phyloP scores from a whole-genome alignment of 208 protist genomes.

The Wallacemonas sp. region DNA sequence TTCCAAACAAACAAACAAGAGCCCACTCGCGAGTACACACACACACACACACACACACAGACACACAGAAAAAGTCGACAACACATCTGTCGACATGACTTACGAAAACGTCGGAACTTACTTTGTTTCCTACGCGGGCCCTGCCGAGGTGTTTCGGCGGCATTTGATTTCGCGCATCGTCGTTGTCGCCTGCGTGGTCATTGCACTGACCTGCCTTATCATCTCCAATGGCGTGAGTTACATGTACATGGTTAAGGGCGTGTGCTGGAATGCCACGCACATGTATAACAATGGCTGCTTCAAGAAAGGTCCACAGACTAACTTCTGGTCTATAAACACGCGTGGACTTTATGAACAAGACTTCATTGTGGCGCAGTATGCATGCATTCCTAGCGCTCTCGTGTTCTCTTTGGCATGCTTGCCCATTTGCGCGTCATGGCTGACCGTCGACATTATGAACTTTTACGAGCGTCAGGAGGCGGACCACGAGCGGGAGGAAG shows the following conservation, averaged over 20 bases:
- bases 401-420: background rate
- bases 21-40: too few relatives aligned
- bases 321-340: background rate
- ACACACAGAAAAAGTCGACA: too few relatives aligned
- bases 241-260: background rate
- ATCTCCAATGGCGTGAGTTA: background rate
- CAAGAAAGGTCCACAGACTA: background rate
- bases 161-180: background rate
- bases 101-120: background rate
- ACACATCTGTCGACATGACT: background rate
- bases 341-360: background rate
- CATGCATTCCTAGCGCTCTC: background rate
- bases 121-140: slow-evolving; percentile 8
- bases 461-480: background rate
- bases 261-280: background rate
- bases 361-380: background rate
- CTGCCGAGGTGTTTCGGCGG: background rate
- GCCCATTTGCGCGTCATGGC: background rate
- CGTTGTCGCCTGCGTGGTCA: background rate
- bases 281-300: background rate
- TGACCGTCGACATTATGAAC: background rate
- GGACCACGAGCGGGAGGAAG: background rate
- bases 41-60: too few relatives aligned
- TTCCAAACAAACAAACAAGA: too few relatives aligned
- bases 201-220: background rate